Base-by-base conservation (phyloP, 192 early-diverging fungal species). In the Piromyces finnis region DNA sequence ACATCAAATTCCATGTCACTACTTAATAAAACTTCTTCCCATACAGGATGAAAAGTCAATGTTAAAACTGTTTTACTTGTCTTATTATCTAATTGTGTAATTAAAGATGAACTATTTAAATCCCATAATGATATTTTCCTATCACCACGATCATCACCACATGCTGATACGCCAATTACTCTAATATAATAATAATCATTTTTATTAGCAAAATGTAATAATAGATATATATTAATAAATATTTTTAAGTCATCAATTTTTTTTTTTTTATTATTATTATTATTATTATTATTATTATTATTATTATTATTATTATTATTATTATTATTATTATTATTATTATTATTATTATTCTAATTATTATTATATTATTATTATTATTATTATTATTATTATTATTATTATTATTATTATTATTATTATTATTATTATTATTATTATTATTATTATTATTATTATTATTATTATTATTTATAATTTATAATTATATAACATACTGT, bases 1-100 rank as follows among this genome's bases (percentile, higher is more conserved):
- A 90, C 88, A 78, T 86, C 85, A 82, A 89, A 89, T 51, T 89
- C 89, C 87, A 90, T 89, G 78, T 90, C 89, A 13, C 83, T 84
- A 28, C 81, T 82, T n/a, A 90, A 30, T 12, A 89, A 81, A 18
- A 87, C 77, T 14, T 85, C 79, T 35, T 81, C 78, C 37, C 83
- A 35, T 7, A 77, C 80, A 22, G 86, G 86, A 82, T 90, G 85
- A 35, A 90, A 90, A 12, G 78, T 79, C 14, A 88, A 37, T 28
- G 78, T 68, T 1, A 86, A 81, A 15, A 90, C 82, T 12, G 87
- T 85, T 82, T 89, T 89, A n/a, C 79, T 79, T 13, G 85, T 87
- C 22, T 84, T 84, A 84, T 90, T 90, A 80, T 90, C 85, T 28
- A 90, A 81, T 28, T 84, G 85, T 7, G 80, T 80, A 26, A 89